These are phyloP conservation scores for Cladosporium velox DNA, from an alignment of 2,329 filamentous ascomycete genomes.

Conservation along the genomic window DNA sequence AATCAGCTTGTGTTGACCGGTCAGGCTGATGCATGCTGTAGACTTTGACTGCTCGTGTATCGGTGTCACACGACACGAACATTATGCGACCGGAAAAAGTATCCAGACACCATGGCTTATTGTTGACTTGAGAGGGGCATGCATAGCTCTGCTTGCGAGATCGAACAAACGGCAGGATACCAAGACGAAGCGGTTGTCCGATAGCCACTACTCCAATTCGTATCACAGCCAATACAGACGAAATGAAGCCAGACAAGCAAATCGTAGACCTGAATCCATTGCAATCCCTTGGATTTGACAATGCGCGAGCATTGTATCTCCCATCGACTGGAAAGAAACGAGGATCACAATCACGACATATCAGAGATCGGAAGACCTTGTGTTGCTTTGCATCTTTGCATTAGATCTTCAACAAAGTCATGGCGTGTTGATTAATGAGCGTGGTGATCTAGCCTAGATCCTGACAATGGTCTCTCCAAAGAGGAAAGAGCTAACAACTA, in stretches of 20 bases:
- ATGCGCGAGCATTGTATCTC: too few relatives aligned
- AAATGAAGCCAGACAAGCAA: neutral
- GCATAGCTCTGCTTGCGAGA: neutral
- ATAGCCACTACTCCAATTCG: neutral
- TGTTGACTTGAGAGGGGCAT: neutral
- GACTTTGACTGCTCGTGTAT: neutral
- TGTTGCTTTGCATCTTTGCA: too few relatives aligned
- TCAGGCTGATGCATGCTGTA: neutral
- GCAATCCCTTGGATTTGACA: too few relatives aligned
- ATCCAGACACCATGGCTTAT: neutral
- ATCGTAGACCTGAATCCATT: neutral
- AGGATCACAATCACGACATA: too few relatives aligned
- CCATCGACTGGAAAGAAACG: too few relatives aligned
- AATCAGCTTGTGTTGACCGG: neutral
- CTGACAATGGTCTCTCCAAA: neutral
- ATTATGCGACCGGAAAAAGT: neutral
- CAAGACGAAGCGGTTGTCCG: neutral
- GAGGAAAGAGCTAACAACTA: neutral
- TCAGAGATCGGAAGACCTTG: too few relatives aligned
- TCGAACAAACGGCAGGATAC: neutral
- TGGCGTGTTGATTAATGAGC: neutral
- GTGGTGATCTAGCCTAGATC: neutral
- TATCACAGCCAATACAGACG: neutral
- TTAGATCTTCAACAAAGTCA: neutral
- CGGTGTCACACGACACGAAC: neutral